These are phyloP conservation scores for Saturnispora galanensis DNA, from an alignment of 805 yeast genomes.

Conservation along the genomic window DNA sequence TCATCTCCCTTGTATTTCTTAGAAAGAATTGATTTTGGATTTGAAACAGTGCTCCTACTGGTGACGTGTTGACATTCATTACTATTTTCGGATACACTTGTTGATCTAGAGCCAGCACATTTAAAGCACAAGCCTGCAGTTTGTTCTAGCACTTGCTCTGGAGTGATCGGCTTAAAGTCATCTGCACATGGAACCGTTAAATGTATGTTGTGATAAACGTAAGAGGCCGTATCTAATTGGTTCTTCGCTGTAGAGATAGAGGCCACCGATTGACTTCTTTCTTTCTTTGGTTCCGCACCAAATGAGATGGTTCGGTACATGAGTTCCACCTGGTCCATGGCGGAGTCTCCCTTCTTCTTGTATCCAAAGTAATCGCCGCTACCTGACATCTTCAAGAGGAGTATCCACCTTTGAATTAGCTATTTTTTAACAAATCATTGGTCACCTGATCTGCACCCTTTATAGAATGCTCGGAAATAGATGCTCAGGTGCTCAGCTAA, in stretches of 20 bases:
- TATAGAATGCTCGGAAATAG: background rate
- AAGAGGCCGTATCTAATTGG: background rate
- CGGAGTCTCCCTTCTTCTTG: background rate
- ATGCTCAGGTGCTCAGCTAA: background rate
- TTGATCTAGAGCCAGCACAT: constrained; percentile 8
- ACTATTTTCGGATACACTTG: constrained; percentile 1
- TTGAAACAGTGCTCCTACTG: background rate
- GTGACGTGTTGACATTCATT: background rate
- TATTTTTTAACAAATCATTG: too few relatives aligned
- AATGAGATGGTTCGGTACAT: constrained; percentile 6
- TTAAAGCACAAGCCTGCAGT: constrained; percentile 10
- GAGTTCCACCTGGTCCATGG: background rate
- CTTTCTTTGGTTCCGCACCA: constrained; percentile 3
- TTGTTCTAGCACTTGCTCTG: constrained; percentile 10
- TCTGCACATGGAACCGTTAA: constrained; percentile 13
- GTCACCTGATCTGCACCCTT: too few relatives aligned
- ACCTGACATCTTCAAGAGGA: too few relatives aligned
- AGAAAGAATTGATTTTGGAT: constrained; percentile 10
- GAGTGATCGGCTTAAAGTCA: constrained; percentile 17
- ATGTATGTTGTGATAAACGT: constrained; percentile 18
- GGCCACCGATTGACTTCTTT: constrained; percentile 1
- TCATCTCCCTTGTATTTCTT: constrained; percentile 3
- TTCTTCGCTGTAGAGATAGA: background rate
- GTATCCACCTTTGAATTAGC: too few relatives aligned
- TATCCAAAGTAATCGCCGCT: constrained; percentile 2